These are phyloP conservation scores for Chondrostereum purpureum DNA, from an alignment of 1,284 basidiomycete species.

Conservation along the genomic window DNA sequence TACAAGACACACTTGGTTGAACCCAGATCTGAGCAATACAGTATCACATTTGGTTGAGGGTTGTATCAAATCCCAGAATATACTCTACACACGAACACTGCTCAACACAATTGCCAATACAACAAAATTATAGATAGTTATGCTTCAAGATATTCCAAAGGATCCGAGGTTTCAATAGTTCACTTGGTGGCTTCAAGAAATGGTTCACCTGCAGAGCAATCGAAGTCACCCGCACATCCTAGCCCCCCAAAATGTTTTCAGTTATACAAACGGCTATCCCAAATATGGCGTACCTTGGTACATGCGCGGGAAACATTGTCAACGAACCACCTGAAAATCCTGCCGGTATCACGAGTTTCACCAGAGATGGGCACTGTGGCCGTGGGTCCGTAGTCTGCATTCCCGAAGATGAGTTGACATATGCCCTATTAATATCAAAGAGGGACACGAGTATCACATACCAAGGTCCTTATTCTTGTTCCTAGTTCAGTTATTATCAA, in stretches of 20 bases:
- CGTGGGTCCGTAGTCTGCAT: slow-evolving; percentile 10
- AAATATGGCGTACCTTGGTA: background rate
- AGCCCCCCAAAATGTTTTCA: no score
- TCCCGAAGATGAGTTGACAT: no score
- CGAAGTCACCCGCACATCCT: slow-evolving; percentile 12
- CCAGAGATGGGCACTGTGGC: slow-evolving; percentile 7
- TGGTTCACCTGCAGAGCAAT: slow-evolving; percentile 11
- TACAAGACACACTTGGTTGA: no score
- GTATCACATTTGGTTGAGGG: no score
- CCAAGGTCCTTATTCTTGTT: slow-evolving; percentile 10
- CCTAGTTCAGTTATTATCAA: no score
- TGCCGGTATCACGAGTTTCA: slow-evolving; percentile 9
- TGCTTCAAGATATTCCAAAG: slow-evolving; percentile 11
- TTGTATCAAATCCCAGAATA: no score
- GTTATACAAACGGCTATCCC: background rate
- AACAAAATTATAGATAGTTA: no score
- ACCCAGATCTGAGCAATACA: no score
- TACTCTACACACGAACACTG: no score
- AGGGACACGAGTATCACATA: slow-evolving; percentile 2
- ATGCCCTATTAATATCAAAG: no score
- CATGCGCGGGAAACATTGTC: slow-evolving; percentile 9
- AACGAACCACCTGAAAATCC: slow-evolving; percentile 9
- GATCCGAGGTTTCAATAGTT: slow-evolving; percentile 9
- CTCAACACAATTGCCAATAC: no score
- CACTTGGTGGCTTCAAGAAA: slow-evolving; percentile 6